Conservation (phyloP, 139 green algal species). For the Chlorella vulgaris region DNA sequence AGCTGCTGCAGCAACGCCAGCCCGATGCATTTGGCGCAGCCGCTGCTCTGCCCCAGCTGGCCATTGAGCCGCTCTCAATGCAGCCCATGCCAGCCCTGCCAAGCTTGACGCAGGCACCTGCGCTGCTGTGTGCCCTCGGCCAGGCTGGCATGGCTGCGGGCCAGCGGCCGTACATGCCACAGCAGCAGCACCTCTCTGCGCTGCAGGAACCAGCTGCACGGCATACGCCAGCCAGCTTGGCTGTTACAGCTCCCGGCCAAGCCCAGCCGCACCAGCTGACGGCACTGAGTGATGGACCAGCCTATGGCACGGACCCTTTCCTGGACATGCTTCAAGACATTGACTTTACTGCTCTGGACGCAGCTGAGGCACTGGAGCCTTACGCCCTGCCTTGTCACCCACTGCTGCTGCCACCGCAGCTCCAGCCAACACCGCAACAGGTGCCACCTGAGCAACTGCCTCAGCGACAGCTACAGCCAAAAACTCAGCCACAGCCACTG, state of each 20-base stretch:
- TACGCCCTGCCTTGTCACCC: background rate
- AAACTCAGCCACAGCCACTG: background rate
- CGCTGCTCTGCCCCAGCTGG: no score
- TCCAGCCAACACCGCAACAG: background rate
- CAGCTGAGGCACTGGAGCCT: background rate
- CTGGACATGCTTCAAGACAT: background rate
- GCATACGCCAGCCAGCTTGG: no score
- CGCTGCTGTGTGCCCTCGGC: no score
- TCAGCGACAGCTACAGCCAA: background rate
- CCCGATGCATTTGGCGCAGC: no score
- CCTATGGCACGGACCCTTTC: background rate
- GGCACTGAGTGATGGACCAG: no score
- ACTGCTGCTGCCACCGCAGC: slow-evolving; percentile 1
- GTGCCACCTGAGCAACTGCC: slow-evolving; percentile 17
- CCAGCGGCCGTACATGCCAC: no score
- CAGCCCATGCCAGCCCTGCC: background rate
- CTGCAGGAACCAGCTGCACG: no score
- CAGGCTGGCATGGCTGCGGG: no score
- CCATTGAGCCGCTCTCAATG: background rate
- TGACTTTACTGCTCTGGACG: background rate
- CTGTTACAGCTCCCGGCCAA: no score
- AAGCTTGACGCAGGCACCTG: background rate
- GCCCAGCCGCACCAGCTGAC: no score
- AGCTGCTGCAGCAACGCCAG: no score
- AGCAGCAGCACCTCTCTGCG: no score